These are phyloP conservation scores for Rhodotorula diobovata DNA, from an alignment of 768 basidiomycete genomes.

Conservation along the genomic window DNA sequence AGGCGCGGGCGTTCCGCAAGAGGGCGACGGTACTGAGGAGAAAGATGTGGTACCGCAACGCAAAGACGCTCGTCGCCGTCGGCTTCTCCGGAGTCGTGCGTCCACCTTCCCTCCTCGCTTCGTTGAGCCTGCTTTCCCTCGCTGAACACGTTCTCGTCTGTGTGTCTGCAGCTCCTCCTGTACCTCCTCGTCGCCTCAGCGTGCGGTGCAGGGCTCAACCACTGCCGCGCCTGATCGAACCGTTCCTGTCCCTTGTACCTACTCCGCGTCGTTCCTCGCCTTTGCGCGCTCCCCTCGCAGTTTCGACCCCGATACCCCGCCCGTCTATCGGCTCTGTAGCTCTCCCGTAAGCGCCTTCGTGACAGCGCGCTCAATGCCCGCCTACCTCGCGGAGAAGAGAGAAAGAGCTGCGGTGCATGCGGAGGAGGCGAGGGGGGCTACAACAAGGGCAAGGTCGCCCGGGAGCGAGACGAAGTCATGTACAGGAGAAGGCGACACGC, in stretches of 20 bases:
- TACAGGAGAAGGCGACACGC: neutral
- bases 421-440: too few relatives aligned
- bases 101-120: slow-evolving; percentile 46
- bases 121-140: neutral
- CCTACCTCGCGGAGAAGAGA: neutral
- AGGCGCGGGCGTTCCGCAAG: slow-evolving; percentile 76
- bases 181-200: slow-evolving; percentile 83
- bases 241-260: too few relatives aligned
- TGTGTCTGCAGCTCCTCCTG: slow-evolving; percentile 58
- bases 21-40: slow-evolving; percentile 43
- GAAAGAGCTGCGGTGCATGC: too few relatives aligned
- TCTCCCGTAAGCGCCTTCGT: neutral
- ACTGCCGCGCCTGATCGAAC: neutral
- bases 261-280: neutral
- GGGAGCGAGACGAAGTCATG: neutral
- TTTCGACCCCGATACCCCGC: neutral
- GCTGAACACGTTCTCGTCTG: neutral
- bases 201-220: slow-evolving; percentile 67
- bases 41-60: slow-evolving; percentile 52
- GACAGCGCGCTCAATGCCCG: neutral
- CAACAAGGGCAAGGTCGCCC: too few relatives aligned
- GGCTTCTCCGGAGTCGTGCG: slow-evolving; percentile 50
- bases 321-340: neutral
- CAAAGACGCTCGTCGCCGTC: slow-evolving; percentile 46
- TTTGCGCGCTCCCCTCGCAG: neutral